Base-by-base conservation (phyloP, 2,329 filamentous ascomycete genomes). In the Cladosporium oxysporum region DNA sequence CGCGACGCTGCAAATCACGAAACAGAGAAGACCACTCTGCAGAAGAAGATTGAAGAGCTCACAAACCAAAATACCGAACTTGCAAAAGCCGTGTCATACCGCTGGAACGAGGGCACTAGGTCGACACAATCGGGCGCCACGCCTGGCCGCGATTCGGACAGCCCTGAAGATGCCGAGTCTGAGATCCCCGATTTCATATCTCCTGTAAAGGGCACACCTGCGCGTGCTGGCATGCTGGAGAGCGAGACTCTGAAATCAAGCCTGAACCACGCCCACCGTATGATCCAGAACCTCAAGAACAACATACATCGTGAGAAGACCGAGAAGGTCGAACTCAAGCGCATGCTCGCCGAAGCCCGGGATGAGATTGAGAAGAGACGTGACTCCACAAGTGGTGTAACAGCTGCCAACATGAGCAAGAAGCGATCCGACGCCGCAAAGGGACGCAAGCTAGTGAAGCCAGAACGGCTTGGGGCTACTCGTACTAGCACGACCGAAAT, bases 301-400 rank as follows among this genome's bases (percentile, higher is more conserved):
- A 96, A 93, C 73, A 91, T 98, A 57, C 94, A 99, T 78, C 91
- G 95, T 37, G 95, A 99, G 79, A 99, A 98, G 88, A 97, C 94
- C 0, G 95, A 99, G 79, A 99, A 97, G 83, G 87, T 98, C 31
- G 95, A 99, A 79, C 86, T 98, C 63, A 93, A 92, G 79, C 91
- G 94, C 67, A 92, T 99, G 86, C 87, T 98, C 33, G 94, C 98
- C 80, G 95, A 99, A 74, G 90, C 94, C 28, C 89, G 93, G 41
- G 95, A 99, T 76, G 95, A 99, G 74, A 81, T 99, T 31, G 95
- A 92, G 78, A 79, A 87, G 57, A 83, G 86, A 58, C 72, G 74
- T 14, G 83, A 80, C 62, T 71, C 66, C 58, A 87, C 82, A 65
- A 85, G 87, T 35, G 78, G 72, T 72, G 78, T 76, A 53, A 75